Evolutionary conservation across 2,329 filamentous ascomycete genomes (phyloP), one percentile per base, ranked within the genome.

Genomic region (Metarhizium album): DNA sequence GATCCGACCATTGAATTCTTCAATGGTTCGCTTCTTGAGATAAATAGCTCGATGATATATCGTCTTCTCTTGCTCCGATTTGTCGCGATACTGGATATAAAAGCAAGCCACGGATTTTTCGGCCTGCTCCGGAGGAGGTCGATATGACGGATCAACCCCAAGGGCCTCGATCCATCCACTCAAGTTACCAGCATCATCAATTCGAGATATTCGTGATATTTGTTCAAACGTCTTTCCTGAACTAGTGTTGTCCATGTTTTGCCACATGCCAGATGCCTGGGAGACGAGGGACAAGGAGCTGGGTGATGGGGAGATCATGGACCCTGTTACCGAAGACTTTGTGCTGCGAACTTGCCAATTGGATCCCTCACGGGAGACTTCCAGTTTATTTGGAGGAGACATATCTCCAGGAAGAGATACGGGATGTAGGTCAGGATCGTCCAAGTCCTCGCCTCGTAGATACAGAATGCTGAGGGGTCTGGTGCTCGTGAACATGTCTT

Each of bases 401-500:
- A 78, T 70, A 49, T 89, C 84, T 18, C 86, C 85, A 1, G 80
- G 76, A 13, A 94, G 75, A 43, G 80, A 78, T 9, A 94, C 86
- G 0, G 88, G 88, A 60, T 87, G 82, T 11, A 84, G 68, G 62
- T 94, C 88, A 1, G 87, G 86, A 60, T 94, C 87, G 60, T 94
- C 88, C 8, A 79, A 70, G 24, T 90, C 86, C 22, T 86, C 83
- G 27, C 88, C 88, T 31, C 83, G 79, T 2, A 94, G 73, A 59
- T 88, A 90, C 7, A 94, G 70, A 16, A 90, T 78, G 63, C 87
- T 93, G 45, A 87, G 80, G 1, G 86, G 84, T 2, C 86, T 75
- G 4, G 87, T 90, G 61, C 87, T 93, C 16, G 84, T 87, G 63
- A 93, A 93, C 88, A 93, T 93, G 60, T 91, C 87, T 65, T 91